phyloP scores from a whole-genome alignment of 2,329 filamentous ascomycete species.

The Onygena corvina region DNA sequence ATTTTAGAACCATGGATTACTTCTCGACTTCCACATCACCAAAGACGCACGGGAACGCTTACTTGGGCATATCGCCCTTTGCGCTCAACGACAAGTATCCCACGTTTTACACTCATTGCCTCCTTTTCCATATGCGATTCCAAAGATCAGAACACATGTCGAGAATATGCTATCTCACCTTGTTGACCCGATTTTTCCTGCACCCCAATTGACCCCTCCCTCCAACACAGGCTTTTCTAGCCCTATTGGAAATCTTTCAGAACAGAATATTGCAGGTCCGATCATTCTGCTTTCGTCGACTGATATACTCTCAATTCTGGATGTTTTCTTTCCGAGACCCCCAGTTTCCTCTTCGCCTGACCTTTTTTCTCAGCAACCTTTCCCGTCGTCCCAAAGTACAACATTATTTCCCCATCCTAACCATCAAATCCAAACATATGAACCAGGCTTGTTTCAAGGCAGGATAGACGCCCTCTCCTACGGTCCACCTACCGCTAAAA shows the following conservation, averaged over 20 bases:
- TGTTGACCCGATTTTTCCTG: constrained; percentile 4
- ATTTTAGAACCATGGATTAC: constrained; percentile 45
- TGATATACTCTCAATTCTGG: constrained; percentile 68
- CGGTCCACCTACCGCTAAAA: constrained; percentile 19
- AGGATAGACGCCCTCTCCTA: constrained; percentile 20
- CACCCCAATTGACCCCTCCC: not conserved
- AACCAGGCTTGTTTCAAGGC: constrained; percentile 27
- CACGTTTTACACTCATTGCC: constrained; percentile 58
- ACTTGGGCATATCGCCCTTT: constrained; percentile 61
- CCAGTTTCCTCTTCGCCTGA: constrained; percentile 16
- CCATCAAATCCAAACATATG: constrained; percentile 17
- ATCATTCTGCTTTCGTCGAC: constrained; percentile 44
- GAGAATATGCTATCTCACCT: constrained; percentile 27
- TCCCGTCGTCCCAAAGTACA: constrained; percentile 20
- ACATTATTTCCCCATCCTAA: constrained; percentile 18
- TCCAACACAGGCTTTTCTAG: not conserved
- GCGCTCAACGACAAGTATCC: constrained; percentile 65
- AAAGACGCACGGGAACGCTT: constrained; percentile 75
- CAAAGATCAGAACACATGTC: constrained; percentile 25
- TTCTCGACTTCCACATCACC: constrained; percentile 84
- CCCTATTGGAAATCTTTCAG: constrained; percentile 7
- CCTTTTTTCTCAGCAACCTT: constrained; percentile 20
- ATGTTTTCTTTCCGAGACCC: constrained; percentile 59
- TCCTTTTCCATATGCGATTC: constrained; percentile 27
- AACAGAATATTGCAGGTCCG: constrained; percentile 1